Percentiles rank a stretch among this genome's conserved stretches.
Conservation (phyloP, 805 yeast genomes). For the Saccharomyces eubayanus region DNA sequence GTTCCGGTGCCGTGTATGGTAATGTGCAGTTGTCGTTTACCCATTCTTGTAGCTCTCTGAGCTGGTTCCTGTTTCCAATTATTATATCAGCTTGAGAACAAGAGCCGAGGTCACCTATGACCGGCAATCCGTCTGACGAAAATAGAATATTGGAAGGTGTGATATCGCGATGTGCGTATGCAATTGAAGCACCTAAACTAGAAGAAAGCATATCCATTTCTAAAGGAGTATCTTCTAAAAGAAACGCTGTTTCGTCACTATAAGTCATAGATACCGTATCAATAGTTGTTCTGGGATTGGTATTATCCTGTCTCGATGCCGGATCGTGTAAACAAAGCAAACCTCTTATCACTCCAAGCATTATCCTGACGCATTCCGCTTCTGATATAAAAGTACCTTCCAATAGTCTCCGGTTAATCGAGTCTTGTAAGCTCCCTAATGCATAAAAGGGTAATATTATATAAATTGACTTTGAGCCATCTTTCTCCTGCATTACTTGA, state of each 20-base stretch:
- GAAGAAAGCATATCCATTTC: conserved; percentile 8
- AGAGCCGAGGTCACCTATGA: conserved; percentile 78
- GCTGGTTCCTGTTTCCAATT: conserved; percentile 55
- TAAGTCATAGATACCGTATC: conserved; percentile 15
- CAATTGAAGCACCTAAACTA: conserved; percentile 7
- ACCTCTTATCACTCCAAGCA: conserved; percentile 67
- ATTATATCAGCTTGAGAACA: conserved; percentile 53
- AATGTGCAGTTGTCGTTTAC: conserved; percentile 71
- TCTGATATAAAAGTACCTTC: conserved; percentile 49
- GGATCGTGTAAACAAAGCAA: conserved; percentile 60
- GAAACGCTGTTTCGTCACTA: conserved; percentile 23
- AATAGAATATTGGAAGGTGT: conserved; percentile 88
- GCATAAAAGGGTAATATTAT: conserved; percentile 73
- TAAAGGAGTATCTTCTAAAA: conserved; percentile 14
- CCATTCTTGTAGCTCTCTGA: conserved; percentile 67
- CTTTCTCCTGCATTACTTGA: conserved; percentile 59
- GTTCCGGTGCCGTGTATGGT: conserved; percentile 86
- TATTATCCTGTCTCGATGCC: conserved; percentile 9
- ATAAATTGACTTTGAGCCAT: conserved; percentile 73
- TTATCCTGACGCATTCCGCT: conserved; percentile 50
- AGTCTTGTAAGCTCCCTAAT: conserved; percentile 70
- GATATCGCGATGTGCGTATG: conserved; percentile 75
- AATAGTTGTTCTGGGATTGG: conserved; percentile 5
- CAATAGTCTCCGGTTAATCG: conserved; percentile 57
- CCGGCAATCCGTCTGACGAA: conserved; percentile 63